Evolutionary conservation across 164 flowering plant species (phyloP).

Genomic region (Euptelea pleiosperma): DNA sequence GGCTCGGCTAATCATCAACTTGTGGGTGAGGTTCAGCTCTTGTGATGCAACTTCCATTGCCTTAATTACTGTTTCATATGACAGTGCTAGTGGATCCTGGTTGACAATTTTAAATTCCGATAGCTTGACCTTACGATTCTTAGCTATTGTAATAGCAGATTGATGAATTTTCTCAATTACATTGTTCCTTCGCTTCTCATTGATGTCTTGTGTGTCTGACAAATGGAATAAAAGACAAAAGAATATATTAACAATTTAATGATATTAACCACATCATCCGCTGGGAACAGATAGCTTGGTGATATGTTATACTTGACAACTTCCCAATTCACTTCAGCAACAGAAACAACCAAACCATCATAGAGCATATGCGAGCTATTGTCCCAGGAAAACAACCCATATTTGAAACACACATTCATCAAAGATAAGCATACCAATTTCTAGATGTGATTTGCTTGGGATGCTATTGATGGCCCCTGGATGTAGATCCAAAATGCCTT

Average conservation of each 20-base stretch:
- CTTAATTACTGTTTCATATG: slow-evolving; percentile 55
- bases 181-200: slow-evolving; percentile 75
- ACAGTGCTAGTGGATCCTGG: slow-evolving; percentile 96
- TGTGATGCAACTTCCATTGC: slow-evolving; percentile 70
- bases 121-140: slow-evolving; percentile 56
- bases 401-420: neutral
- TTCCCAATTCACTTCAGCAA: too few species aligned
- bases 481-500: slow-evolving; percentile 89
- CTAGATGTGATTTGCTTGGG: slow-evolving; percentile 90
- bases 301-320: neutral
- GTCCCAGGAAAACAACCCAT: neutral
- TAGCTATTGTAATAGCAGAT: slow-evolving; percentile 66
- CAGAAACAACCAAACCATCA: too few species aligned
- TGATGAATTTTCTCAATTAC: slow-evolving; percentile 80
- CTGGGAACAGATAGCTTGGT: neutral
- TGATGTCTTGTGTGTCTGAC: slow-evolving; percentile 91
- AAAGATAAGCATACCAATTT: slow-evolving; percentile 59
- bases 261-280: neutral
- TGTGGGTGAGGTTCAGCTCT: slow-evolving; percentile 67
- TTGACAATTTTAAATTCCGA: slow-evolving; percentile 78
- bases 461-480: slow-evolving; percentile 99
- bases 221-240: neutral
- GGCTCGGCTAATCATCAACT: slow-evolving; percentile 95
- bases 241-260: too few species aligned
- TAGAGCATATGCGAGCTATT: neutral